phyloP scores from a whole-genome alignment of 805 yeast genomes.

The Barnettozyma siamensis region DNA sequence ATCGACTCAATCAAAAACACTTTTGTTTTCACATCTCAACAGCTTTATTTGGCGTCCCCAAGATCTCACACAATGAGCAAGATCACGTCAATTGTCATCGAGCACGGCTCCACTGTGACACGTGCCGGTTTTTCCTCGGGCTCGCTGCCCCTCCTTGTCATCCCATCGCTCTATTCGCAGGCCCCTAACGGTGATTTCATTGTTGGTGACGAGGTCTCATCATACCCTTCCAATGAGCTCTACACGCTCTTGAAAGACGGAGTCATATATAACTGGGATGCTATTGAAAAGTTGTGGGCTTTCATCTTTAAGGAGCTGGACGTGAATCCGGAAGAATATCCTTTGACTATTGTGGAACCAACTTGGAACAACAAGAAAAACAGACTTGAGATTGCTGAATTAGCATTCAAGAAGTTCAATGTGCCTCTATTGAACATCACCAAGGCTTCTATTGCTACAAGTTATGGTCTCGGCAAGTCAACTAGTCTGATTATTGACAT shows the following conservation, averaged over 20 bases:
- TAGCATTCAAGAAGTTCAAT: conserved; percentile 67
- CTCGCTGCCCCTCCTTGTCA: conserved; percentile 53
- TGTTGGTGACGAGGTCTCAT: conserved; percentile 45
- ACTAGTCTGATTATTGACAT: conserved; percentile 77
- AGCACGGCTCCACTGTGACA: conserved; percentile 58
- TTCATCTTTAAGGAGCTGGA: conserved; percentile 52
- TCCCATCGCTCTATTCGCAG: conserved; percentile 50
- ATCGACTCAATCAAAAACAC: too few relatives aligned
- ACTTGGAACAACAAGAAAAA: conserved; percentile 63
- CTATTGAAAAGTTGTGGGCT: conserved; percentile 60
- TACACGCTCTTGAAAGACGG: conserved; percentile 62
- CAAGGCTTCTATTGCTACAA: conserved; percentile 70
- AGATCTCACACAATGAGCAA: too few relatives aligned
- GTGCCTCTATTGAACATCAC: conserved; percentile 76
- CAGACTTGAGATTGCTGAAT: conserved; percentile 52
- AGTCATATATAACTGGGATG: conserved; percentile 66
- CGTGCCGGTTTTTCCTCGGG: conserved; percentile 67
- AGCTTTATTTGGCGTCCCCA: too few relatives aligned
- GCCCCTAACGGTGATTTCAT: conserved; percentile 24
- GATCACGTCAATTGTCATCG: conserved; percentile 62
- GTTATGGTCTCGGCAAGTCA: conserved; percentile 72
- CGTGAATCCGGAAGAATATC: conserved; percentile 53
- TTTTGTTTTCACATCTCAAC: neutral
- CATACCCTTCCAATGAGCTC: conserved; percentile 23
- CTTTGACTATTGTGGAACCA: conserved; percentile 59